Base-by-base conservation (phyloP, 139 green algal genomes). In the Micractinium sp. region DNA sequence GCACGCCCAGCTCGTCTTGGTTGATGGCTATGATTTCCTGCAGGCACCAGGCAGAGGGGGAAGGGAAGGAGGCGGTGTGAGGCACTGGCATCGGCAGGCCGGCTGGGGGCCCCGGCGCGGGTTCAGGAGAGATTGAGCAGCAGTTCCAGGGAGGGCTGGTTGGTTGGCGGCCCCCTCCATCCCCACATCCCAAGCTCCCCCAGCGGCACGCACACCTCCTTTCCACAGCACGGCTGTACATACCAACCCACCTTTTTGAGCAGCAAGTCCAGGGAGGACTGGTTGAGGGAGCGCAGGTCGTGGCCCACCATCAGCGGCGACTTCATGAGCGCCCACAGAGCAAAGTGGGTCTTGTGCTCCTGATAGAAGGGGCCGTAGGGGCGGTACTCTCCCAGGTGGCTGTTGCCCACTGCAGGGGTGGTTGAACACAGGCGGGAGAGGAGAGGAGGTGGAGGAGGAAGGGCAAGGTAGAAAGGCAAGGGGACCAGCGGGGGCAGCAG, bases 301-400 rank as follows among this genome's bases (percentile, higher is more conserved):
- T 93, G 88, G 16, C 75, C 74, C 22, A 96, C 94, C 25, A 97
- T 87, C 20, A 97, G 93, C 1, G 95, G 95, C 12, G 94, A 90
- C 85, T 95, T 95, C 27, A 96, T 85, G 33, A 96, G 88, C 18
- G 92, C 91, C 95, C 95, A 97, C 78, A 97, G 89, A 25, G 92
- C 94, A 92, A 97, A 96, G 77, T 96, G 93, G 0, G 88, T 89
- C 13, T 91, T 78, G 69, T 94, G 83, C 69, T 96, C 89, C 38
- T 91, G 77, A 23, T 82, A 53, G 18, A 79, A 92, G 56, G 81
- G 81, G 20, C 81, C 81, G 67, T 75, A 86, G 81, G 81, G 81
- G 56, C 56, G 81, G 81, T 86, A 86, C 60, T 76, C 81, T 1
- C 81, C 81, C 88, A 95, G 61, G 13, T 81, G 66, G 53, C 39